These are phyloP conservation scores for Suillus clintonianus DNA, from an alignment of 768 basidiomycete genomes.

Conservation along the genomic window DNA sequence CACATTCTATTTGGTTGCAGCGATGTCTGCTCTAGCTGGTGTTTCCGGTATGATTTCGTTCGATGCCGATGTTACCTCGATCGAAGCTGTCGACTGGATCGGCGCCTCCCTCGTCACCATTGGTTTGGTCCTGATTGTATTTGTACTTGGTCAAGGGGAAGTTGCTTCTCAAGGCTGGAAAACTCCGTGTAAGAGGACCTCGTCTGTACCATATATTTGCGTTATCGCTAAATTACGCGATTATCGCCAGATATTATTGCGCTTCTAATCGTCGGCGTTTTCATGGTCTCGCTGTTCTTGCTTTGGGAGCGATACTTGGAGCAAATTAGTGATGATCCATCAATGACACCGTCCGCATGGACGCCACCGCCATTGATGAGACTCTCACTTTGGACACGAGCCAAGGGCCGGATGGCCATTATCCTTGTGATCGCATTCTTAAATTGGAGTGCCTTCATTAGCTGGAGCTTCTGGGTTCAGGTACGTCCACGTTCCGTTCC, in stretches of 20 bases:
- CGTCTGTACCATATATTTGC: not conserved
- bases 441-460: slow-evolving; percentile 58
- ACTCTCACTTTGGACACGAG: slow-evolving; percentile 60
- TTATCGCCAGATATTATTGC: slow-evolving; percentile 62
- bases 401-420: slow-evolving; percentile 59
- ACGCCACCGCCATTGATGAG: slow-evolving; percentile 67
- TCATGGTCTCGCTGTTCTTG: slow-evolving; percentile 58
- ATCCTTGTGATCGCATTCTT: slow-evolving; percentile 63
- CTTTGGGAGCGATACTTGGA: slow-evolving; percentile 71
- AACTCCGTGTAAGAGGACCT: slow-evolving; percentile 47
- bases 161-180: slow-evolving; percentile 61
- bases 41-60: slow-evolving; percentile 58
- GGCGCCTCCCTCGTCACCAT: slow-evolving; percentile 67
- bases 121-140: slow-evolving; percentile 70
- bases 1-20: slow-evolving; percentile 60
- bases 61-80: slow-evolving; percentile 51
- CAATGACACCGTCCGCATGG: slow-evolving; percentile 26
- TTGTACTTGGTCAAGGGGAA: slow-evolving; percentile 69
- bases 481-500: slow-evolving; percentile 17
- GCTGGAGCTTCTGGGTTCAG: slow-evolving; percentile 55
- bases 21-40: slow-evolving; percentile 51
- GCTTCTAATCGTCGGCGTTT: slow-evolving; percentile 60
- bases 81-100: slow-evolving; percentile 67
- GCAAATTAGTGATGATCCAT: slow-evolving; percentile 13
- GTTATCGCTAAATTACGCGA: slow-evolving; percentile 18